These are phyloP conservation scores for Lathyrus tuberosus DNA, from an alignment of 306 rosid species.

Conservation along the genomic window DNA sequence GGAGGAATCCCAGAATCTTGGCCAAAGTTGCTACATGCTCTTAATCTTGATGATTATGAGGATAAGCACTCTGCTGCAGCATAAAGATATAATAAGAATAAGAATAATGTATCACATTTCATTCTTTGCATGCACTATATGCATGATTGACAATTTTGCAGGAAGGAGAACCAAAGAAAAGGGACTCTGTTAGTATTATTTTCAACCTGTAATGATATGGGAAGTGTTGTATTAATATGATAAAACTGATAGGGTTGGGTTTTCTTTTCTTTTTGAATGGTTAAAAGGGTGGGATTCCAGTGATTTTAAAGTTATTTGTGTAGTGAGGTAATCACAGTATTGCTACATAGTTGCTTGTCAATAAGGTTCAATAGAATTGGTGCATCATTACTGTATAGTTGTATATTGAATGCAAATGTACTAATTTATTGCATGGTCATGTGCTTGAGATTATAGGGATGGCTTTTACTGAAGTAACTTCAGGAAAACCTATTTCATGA, in stretches of 20 bases:
- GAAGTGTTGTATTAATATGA: conserved; percentile 39
- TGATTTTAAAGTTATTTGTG: conserved; percentile 35
- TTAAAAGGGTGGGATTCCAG: conserved; percentile 36
- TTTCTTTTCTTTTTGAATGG: conserved; percentile 23
- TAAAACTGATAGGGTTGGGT: conserved; percentile 27
- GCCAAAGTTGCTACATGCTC: conserved; percentile 91
- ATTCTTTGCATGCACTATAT: conserved; percentile 57
- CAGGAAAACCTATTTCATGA: too few species aligned
- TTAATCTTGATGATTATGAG: conserved; percentile 79
- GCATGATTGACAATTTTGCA: conserved; percentile 61
- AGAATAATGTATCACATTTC: conserved; percentile 43
- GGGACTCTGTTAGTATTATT: conserved; percentile 36
- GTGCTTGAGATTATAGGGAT: background rate
- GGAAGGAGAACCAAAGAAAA: conserved; percentile 35
- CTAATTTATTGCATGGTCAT: conserved; percentile 20
- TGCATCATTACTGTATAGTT: conserved; percentile 32
- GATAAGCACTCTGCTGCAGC: conserved; percentile 80
- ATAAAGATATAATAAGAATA: conserved; percentile 44
- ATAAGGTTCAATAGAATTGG: conserved; percentile 43
- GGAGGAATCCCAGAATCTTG: conserved; percentile 98
- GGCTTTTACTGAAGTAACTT: background rate
- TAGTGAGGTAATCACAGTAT: conserved; percentile 18
- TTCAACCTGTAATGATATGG: conserved; percentile 36
- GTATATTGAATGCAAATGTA: conserved; percentile 34
- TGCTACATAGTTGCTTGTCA: conserved; percentile 40